Evolutionary conservation across 2,329 filamentous ascomycete genomes (phyloP), one percentile per base, ranked within the genome.

Genomic region (Orbilia oligospora): DNA sequence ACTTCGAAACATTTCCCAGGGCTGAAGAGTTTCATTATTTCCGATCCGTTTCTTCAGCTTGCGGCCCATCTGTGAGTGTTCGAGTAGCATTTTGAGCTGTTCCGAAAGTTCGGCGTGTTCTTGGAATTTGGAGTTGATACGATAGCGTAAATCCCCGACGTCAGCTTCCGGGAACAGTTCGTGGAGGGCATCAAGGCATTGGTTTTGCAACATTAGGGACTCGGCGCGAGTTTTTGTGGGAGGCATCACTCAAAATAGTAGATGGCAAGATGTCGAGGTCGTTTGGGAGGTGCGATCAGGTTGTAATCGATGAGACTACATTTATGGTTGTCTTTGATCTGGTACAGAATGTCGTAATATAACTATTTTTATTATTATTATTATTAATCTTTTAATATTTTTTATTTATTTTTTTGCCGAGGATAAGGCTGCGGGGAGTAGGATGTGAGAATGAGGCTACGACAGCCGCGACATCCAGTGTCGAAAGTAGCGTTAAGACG

Each of bases 81-180:
- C 88, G 41, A 90, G 89, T 82, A 91, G 90, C 85, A 92, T 93
- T 75, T 96, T 86, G 75, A 96, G 86, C 63, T 90, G 88, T 83
- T 96, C 92, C 12, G 92, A 92, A 30, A 94, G 68, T 27, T 72
- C 91, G 61, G 96, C 87, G 51, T 92, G 91, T 24, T 95, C 85
- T 80, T 92, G 87, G 79, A 92, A 95, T 84, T 94, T 91, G 81
- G 91, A 90, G 82, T 91, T 91, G 83, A 94, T 91, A 82, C 87
- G 91, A 46, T 87, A 85, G 61, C 96, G 89, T 88, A 96, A 92
- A 85, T 95, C 92, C 53, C 92, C 89, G 83, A 96, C 93, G 18
- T 94, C 73, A 12, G 73, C 73, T 66, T 71, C 73, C 12, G 73
- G 73, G 33, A 77, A 68, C 2, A 77, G 65, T 46, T 77, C 73